Conservation (phyloP, 257 asterid species). For the Avicennia marina region DNA sequence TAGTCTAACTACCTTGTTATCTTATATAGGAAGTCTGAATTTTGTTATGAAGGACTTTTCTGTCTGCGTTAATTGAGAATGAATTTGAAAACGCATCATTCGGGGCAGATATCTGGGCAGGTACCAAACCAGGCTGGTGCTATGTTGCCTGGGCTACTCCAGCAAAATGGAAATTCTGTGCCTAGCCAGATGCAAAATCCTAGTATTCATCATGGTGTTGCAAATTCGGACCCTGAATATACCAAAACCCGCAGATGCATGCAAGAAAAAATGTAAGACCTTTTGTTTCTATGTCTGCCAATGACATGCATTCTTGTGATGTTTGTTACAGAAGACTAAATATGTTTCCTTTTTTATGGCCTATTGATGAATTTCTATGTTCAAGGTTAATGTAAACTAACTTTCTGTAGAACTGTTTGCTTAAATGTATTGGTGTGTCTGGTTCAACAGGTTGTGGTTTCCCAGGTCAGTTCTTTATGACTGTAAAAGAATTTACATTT, state of each 20-base stretch:
- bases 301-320: conserved; percentile 1
- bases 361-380: not conserved
- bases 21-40: conserved; percentile 18
- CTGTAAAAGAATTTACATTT: too few species aligned
- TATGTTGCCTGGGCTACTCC: conserved; percentile 48
- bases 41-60: conserved; percentile 18
- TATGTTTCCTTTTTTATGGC: not conserved
- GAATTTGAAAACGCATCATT: conserved; percentile 58
- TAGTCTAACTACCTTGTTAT: conserved; percentile 15
- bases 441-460: not conserved
- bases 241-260: conserved; percentile 46
- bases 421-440: not conserved
- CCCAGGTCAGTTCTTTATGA: too few species aligned
- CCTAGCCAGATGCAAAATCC: conserved; percentile 75
- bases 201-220: conserved; percentile 35
- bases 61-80: conserved; percentile 28
- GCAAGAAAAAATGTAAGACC: conserved; percentile 59
- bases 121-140: conserved; percentile 58
- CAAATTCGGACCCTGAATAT: conserved; percentile 46
- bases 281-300: conserved; percentile 10
- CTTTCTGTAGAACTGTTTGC: not conserved
- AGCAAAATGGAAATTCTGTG: conserved; percentile 58
- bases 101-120: conserved; percentile 70
- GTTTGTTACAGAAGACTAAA: conserved; percentile 3
- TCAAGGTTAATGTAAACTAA: not conserved